Evolutionary conservation across 2,329 filamentous ascomycete genomes (phyloP), one percentile per base, ranked within the genome.

Genomic region (Endocalyx cinctus): DNA sequence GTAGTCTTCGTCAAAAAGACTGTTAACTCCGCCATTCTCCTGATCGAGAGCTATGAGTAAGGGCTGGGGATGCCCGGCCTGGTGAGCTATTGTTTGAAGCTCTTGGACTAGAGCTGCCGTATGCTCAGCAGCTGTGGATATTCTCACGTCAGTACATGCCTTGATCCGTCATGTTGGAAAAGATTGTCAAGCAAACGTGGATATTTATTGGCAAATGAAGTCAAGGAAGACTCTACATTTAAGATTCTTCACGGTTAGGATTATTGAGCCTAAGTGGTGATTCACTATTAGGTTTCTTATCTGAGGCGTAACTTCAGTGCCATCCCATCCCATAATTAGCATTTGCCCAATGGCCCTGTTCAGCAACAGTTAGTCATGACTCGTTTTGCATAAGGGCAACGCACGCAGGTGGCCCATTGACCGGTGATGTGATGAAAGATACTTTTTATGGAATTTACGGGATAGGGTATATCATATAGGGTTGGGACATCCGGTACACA

Each of bases 21-120:
- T 95, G 66, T 96, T 97, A 58, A 96, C 90, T 4, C 90, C 89
- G 44, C 92, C 92, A 77, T 98, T 97, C 60, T 98, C 92, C 58
- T 98, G 92, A 55, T 97, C 92, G 23, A 97, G 69, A 25, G 85
- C 89, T 49, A 98, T 96, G 34, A 94, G 70, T 13, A 98, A 67
- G 3, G 92, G 92, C 3, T 90, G 82, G 4, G 85, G 83, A 59
- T 97, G 90, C 14, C 90, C 90, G 39, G 90, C 84, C 61, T 94
- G 77, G 54, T 87, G 85, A 23, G 92, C 92, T 54, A 94, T 90
- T 31, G 82, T 88, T 62, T 98, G 92, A 27, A 98, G 71, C 54
- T 97, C 88, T 54, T 92, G 84, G 18, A 95, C 87, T 26, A 97
- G 72, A 52, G 75, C 77, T 27, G 90, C 89, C 19, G 90, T 89